Evolutionary conservation across 257 asterid species (phyloP).

Genomic region (Gentiana dahurica): DNA sequence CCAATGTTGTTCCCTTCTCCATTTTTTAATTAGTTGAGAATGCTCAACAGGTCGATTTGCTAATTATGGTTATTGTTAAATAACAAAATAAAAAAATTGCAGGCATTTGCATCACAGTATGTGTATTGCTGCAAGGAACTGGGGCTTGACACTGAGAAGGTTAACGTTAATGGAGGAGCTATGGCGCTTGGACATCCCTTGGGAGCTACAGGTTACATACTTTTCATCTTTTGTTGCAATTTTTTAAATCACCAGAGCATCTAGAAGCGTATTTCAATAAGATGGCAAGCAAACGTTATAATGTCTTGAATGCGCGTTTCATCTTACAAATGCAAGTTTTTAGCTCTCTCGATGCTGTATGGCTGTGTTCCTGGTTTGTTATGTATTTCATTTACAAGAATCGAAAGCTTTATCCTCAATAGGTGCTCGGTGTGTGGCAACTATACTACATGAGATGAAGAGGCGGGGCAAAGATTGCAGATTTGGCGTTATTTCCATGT

Average conservation of each 20-base stretch:
- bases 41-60: no score
- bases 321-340: no score
- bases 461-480: slow-evolving; percentile 82
- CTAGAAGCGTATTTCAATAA: no score
- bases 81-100: slow-evolving; percentile 6
- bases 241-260: no score
- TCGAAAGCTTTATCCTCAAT: background rate
- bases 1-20: no score
- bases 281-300: no score
- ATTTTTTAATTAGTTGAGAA: background rate
- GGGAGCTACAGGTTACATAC: slow-evolving; percentile 69
- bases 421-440: slow-evolving; percentile 93
- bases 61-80: background rate
- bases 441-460: slow-evolving; percentile 83
- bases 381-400: no score
- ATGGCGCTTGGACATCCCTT: slow-evolving; percentile 93
- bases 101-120: slow-evolving; percentile 94
- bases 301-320: no score
- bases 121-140: slow-evolving; percentile 76
- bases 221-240: background rate
- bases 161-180: slow-evolving; percentile 94
- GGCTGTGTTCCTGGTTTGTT: no score
- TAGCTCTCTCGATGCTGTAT: no score
- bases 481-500: slow-evolving; percentile 89
- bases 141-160: slow-evolving; percentile 63